Evolutionary conservation across 2,329 filamentous ascomycete species (phyloP), one percentile per base, ranked within the genome.

Genomic region (Cytospora chrysosperma): DNA sequence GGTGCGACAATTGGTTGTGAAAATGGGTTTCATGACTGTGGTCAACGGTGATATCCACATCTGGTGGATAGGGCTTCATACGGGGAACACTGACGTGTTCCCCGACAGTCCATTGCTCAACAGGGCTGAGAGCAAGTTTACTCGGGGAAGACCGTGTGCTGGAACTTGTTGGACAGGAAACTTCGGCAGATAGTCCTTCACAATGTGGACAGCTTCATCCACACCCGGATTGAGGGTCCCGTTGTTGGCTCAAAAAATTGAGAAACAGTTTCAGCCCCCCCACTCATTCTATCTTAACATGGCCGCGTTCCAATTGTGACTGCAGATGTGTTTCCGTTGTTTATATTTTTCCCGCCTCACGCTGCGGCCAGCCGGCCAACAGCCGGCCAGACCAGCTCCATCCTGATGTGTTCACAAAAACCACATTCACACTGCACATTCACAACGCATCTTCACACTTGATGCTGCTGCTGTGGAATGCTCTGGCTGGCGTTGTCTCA

Each of bases 151-250:
- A 26, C n/a, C 17, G 12, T 24, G 28, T 26, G 40, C 32, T 56
- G 53, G 52, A 28, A 13, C 24, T 40, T 32, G 30, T 32, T 26
- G 26, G 24, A 37, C 43, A 51, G 27, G 34, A 30, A 26, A 34
- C 30, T 17, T 43, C 21, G 19, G 12, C 55, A 21, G n/a, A 28
- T 56, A 19, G 52, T 32, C 49, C 28, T 27, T 43, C 27, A 52
- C 60, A 57, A 62, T 62, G 54, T 53, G 60, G 60, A 62, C 47
- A 62, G 60, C 54, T 37, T 62, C 49, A 57, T 62, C 60, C 37
- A 49, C 40, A n/a, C 21, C 21, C 21, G 40, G 17, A 43, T 43
- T 19, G 58, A 47, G 54, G 26, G 19, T 40, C 30, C 59, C n/a
- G 5, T 10, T 50, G n/a, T 30, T 62, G 54, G 51, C 54, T 62